Evolutionary conservation across 2,329 filamentous ascomycete genomes (phyloP), one percentile per base, ranked within the genome.

Genomic region (Pseudomassariella vexata): DNA sequence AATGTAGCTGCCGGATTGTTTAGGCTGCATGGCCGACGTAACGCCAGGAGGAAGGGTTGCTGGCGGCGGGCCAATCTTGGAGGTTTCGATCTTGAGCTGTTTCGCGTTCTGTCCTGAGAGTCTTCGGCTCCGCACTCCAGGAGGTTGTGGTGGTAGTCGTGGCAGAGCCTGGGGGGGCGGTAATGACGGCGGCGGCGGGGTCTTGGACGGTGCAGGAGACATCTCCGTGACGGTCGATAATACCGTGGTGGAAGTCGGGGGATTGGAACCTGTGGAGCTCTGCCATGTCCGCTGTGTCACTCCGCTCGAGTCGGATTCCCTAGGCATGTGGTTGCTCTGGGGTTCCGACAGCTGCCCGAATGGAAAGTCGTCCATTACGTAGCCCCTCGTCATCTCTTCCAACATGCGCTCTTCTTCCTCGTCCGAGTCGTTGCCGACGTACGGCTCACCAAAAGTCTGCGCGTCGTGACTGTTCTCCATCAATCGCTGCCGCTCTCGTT

Each of bases 51-150:
- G 46, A 12, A 41, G 43, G 17, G 41, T 44, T 12, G 43, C 36
- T 4, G 50, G 48, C 14, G 44, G 47, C 15, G 42, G 52, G 25
- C 39, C 44, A n/a, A 60, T 38, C 40, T 57, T 59, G 7, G 54
- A 46, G 0, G 88, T 95, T 56, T 95, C 86, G 35, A 96, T 95
- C 60, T 88, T 94, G 30, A 96, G 66, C 49, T 89, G 84, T 53
- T 85, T 89, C 10, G 75, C 65, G 47, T 85, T 86, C 46, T 86
- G 81, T 6, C 83, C 85, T 4, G 89, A 95, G 19, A 94, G 63
- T 40, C 89, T 76, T 38, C 89, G 75, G 46, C 73, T 85, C 32
- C 85, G 75, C 31, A 94, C 84, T 24, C 78, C 53, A 0, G 56
- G 50, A 3, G 65, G 57, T 9, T 52, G 43, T 2, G 68, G 33